Evolutionary conservation across 108 stramenopile genomes (phyloP), one percentile per base, ranked within the genome.

Genomic region (Fragilaria crotonensis): DNA sequence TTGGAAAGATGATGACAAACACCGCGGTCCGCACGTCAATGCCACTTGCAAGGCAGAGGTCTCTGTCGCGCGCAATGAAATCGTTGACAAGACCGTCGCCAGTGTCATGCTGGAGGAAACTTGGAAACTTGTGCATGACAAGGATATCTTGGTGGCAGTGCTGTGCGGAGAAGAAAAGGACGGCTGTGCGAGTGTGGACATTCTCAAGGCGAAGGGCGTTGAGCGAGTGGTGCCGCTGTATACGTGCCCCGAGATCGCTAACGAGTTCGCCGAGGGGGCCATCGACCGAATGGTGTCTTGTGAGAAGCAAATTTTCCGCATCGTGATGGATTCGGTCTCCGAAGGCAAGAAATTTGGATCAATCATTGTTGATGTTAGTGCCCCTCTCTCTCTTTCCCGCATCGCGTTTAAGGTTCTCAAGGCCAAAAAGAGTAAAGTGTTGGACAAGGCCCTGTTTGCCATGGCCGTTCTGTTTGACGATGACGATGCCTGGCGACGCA

Each of bases 1-100:
- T 32, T 90, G 92, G 92, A 72, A 75, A 45, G 78, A 88, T 21
- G 92, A 93, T 64, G 76, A 74, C 7, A 70, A 73, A 28, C 70
- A 73, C 18, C 73, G 79, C 27, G 92, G 92, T 25, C 92, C 92
- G 2, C 78, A 48, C 5, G 20, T 63, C n/a, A 45, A n/a, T 1
- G 27, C 60, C 20, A 28, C 20, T 17, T 67, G 72, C 21, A 22
- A 51, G 7, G 36, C 44, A 1, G 27, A 33, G 0, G 21, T 20
- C 11, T 29, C 54, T 30, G 18, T 2, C 3, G 11, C 25, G 4
- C 17, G 27, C 2, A 57, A 60, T 5, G 25, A 26, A 5, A 44
- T 9, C 29, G 21, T 60, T 11, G 44, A 20, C 23, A 2, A 20
- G 14, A 33, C 29, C 9, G 32, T 20, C 0, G 57, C 5, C 1